Evolutionary conservation across 805 yeast genomes (phyloP).

Genomic region (Deakozyma indianensis): DNA sequence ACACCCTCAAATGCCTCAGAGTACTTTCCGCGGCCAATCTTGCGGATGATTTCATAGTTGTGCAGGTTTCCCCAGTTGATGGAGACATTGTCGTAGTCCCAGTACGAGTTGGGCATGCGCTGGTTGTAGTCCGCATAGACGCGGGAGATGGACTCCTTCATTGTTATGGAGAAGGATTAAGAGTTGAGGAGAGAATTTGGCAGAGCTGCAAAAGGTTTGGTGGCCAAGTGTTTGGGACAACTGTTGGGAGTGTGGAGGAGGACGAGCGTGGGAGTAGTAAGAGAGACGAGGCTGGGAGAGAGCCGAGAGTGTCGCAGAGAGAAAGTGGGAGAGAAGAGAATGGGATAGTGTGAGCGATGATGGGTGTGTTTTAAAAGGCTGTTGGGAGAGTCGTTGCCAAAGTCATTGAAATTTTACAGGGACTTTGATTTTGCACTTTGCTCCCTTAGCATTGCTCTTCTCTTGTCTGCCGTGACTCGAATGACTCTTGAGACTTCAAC

Average conservation of each 20-base stretch:
- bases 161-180: constrained; percentile 6
- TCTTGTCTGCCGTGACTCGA: too few relatives aligned
- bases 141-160: constrained; percentile 40
- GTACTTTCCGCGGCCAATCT: constrained; percentile 86
- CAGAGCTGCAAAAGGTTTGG: constrained; percentile 6
- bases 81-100: constrained; percentile 64
- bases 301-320: too few relatives aligned
- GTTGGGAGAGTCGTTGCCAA: too few relatives aligned
- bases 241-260: not conserved
- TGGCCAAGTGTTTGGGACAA: too few relatives aligned
- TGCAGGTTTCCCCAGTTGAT: constrained; percentile 76
- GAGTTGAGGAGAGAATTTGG: constrained; percentile 8
- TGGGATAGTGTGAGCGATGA: too few relatives aligned
- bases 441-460: too few relatives aligned
- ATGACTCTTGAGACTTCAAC: too few relatives aligned
- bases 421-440: too few relatives aligned
- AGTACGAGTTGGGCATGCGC: constrained; percentile 62
- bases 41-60: constrained; percentile 72
- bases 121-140: constrained; percentile 75
- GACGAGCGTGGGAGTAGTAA: not conserved
- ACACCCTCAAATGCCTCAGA: constrained; percentile 87
- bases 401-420: too few relatives aligned
- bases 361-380: too few relatives aligned
- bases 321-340: too few relatives aligned
- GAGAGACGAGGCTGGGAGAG: too few relatives aligned